Base-by-base conservation (phyloP, 106 monocot species). In the Dioscorea alata region DNA sequence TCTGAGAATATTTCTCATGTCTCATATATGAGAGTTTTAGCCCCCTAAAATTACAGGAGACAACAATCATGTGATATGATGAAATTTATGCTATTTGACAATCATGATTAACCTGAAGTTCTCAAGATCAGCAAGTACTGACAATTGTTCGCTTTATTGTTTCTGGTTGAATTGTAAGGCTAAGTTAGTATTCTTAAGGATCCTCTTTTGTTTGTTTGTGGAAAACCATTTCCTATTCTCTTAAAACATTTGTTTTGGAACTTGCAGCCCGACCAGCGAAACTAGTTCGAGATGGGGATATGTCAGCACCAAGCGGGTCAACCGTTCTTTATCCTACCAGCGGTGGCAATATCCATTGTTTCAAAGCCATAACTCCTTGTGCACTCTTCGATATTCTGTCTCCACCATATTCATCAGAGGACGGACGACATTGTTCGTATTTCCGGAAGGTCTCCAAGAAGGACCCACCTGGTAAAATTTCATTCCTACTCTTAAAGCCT, bases 311-410 rank as follows among this genome's bases (percentile, higher is more conserved):
- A 6, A 86, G 85, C 64, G 85, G 76, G 15, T 76, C 90, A 7
- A 94, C 90, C 49, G 65, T 85, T 62, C 84, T 94, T 42, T 81
- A 90, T 79, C 90, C 94, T 17, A 66, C 62, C 33, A 84, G 58
- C 48, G 94, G 90, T 21, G 94, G 94, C n/a, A 94, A 94, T 75
- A 84, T 94, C 16, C 94, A 90, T 57, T 78, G 59, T 25, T 90
- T 94, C 71, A 82, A 74, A 76, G 94, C 94, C 21, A 66, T 90
- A 49, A 84, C 90, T 28, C 87, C 82, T 14, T 94, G 94, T 76
- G 94, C 94, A 35, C 71, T 94, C 49, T 76, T 94, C 20, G 90
- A 94, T 64, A 84, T 94, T 72, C 65, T 94, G 50, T 73, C 90
- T 9, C 94, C 94, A 48, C 94, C 94, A 50, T 94, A 94, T 67